Conservation (phyloP, 1,139 yeast species). For the Yamadazyma triangularis region DNA sequence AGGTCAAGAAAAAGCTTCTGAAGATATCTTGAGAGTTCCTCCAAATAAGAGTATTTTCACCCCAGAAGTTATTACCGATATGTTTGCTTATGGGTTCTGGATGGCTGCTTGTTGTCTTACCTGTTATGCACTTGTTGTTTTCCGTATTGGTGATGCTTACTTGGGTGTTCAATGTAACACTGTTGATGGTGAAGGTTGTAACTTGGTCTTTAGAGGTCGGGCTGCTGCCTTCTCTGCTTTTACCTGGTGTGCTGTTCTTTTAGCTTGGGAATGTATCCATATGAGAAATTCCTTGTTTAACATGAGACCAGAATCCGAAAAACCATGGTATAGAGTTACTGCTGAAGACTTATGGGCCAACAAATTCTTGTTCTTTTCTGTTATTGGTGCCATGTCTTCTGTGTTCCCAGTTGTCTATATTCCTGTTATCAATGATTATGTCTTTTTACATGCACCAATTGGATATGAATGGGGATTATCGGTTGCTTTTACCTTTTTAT, state of each 20-base stretch:
- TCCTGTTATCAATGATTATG: constrained; percentile 74
- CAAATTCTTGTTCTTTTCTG: constrained; percentile 77
- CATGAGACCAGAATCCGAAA: constrained; percentile 60
- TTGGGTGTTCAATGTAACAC: constrained; percentile 23
- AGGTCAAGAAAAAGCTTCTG: constrained; percentile 31
- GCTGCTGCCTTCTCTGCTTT: constrained; percentile 71
- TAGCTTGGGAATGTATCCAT: constrained; percentile 84
- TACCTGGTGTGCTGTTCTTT: constrained; percentile 77
- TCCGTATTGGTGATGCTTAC: constrained; percentile 26
- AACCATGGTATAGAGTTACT: constrained; percentile 45
- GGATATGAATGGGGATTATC: constrained; percentile 81
- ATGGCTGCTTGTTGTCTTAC: constrained; percentile 32
- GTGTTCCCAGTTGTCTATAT: constrained; percentile 80
- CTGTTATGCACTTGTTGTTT: constrained; percentile 27
- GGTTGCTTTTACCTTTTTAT: constrained; percentile 55
- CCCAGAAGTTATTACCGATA: constrained; percentile 27
- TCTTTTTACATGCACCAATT: constrained; percentile 70
- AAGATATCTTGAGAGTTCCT: constrained; percentile 25
- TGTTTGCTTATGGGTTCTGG: constrained; percentile 32
- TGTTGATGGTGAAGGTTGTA: constrained; percentile 27
- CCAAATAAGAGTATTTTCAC: constrained; percentile 30
- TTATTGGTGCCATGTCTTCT: constrained; percentile 60
- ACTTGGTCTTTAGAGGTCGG: constrained; percentile 64
- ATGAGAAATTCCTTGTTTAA: constrained; percentile 62
- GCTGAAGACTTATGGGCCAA: constrained; percentile 65